Percentiles rank a stretch among this genome's conserved stretches.
Conservation (phyloP, 1,284 basidiomycete species). For the Exsudoporus floridanus region DNA sequence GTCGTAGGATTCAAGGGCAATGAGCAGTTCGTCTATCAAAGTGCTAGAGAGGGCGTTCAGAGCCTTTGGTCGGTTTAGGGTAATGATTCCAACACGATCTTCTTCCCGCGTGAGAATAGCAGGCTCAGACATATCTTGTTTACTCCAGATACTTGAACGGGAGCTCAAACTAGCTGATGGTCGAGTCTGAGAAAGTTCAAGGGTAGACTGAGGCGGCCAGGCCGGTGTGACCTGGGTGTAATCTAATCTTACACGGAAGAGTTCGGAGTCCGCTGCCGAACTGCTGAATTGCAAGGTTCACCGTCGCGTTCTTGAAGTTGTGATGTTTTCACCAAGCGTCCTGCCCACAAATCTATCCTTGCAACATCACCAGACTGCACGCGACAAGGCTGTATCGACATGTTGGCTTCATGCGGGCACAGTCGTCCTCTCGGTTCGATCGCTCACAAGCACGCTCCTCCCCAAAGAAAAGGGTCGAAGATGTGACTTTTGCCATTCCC, state of each 20-base stretch:
- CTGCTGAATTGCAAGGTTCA: neutral
- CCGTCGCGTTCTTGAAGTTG: too few species aligned
- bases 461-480: constrained; percentile 55
- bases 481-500: constrained; percentile 61
- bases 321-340: constrained; percentile 5
- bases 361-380: constrained; percentile 45
- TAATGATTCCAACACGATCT: constrained; percentile 29
- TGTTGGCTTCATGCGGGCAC: constrained; percentile 42
- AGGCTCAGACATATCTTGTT: constrained; percentile 22
- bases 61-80: constrained; percentile 62
- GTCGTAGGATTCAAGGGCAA: constrained; percentile 45
- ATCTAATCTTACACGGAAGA: constrained; percentile 3
- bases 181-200: neutral
- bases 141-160: neutral
- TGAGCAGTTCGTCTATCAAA: constrained; percentile 47
- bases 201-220: too few species aligned
- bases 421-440: constrained; percentile 43
- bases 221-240: neutral
- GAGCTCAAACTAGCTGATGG: neutral
- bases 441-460: constrained; percentile 52
- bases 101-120: constrained; percentile 18
- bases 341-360: constrained; percentile 33
- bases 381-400: constrained; percentile 50
- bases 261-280: neutral
- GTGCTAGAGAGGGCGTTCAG: constrained; percentile 61